These are phyloP conservation scores for Ogataea pilisensis DNA, from an alignment of 805 yeast species.

Conservation along the genomic window DNA sequence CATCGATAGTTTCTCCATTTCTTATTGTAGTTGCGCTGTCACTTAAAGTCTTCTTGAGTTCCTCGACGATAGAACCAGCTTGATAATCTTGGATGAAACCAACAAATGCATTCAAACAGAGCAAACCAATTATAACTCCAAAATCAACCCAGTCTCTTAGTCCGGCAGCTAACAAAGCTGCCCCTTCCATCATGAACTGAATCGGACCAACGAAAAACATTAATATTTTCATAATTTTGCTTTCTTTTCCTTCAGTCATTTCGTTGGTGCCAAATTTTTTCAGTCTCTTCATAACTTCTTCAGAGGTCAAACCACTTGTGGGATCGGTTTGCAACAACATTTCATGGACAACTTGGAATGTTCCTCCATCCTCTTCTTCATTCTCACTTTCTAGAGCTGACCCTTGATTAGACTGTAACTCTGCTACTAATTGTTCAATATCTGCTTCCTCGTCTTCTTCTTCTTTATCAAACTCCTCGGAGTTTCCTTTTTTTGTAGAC, in stretches of 20 bases:
- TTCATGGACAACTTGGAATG: slow-evolving; percentile 79
- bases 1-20: slow-evolving; percentile 72
- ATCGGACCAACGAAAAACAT: slow-evolving; percentile 93
- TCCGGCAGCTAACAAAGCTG: slow-evolving; percentile 89
- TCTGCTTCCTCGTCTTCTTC: slow-evolving; percentile 65
- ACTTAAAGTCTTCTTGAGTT: slow-evolving; percentile 91
- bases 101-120: slow-evolving; percentile 82
- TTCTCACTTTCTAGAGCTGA: slow-evolving; percentile 46
- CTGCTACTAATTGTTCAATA: slow-evolving; percentile 69
- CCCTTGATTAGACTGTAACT: slow-evolving; percentile 68
- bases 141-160: slow-evolving; percentile 98
- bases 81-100: slow-evolving; percentile 98
- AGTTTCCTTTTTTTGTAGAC: slow-evolving; percentile 17
- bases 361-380: slow-evolving; percentile 47
- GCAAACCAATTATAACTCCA: slow-evolving; percentile 91
- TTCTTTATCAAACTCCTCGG: slow-evolving; percentile 28
- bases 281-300: slow-evolving; percentile 77
- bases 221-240: slow-evolving; percentile 70
- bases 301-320: slow-evolving; percentile 66
- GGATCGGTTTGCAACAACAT: slow-evolving; percentile 83
- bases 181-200: slow-evolving; percentile 97
- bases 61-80: slow-evolving; percentile 97
- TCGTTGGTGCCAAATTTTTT: slow-evolving; percentile 88
- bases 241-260: slow-evolving; percentile 87
- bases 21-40: slow-evolving; percentile 83